Evolutionary conservation across 2,329 filamentous ascomycete genomes (phyloP).

Genomic region (Penicillium sp.): DNA sequence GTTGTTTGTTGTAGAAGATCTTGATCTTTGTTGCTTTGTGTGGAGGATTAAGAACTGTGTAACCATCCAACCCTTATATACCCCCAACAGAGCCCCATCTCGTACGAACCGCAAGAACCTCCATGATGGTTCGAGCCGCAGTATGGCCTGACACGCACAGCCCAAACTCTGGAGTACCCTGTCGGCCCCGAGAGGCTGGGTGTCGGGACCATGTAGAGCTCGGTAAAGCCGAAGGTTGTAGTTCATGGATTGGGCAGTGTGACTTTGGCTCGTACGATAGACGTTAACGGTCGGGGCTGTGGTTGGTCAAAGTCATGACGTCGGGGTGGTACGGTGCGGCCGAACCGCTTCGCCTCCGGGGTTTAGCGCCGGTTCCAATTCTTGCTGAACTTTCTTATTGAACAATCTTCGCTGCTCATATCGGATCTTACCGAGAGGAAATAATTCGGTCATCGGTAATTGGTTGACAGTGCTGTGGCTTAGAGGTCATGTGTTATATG

Average conservation of each 20-base stretch:
- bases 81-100: not conserved
- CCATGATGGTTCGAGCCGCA: not conserved
- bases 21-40: not conserved
- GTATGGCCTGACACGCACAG: constrained; percentile 10
- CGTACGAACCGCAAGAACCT: not conserved
- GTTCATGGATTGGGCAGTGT: not conserved
- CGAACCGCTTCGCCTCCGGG: constrained; percentile 2
- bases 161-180: constrained; percentile 1
- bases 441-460: constrained; percentile 4
- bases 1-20: not conserved
- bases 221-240: not conserved
- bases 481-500: not conserved
- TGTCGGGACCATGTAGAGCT: not conserved
- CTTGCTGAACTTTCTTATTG: not conserved
- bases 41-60: not conserved
- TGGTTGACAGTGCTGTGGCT: not conserved
- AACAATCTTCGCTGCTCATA: not conserved
- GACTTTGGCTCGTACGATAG: constrained; percentile 7
- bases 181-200: not conserved
- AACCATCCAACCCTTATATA: constrained; percentile 7
- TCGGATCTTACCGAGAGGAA: not conserved
- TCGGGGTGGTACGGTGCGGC: constrained; percentile 16
- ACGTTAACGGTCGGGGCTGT: not conserved
- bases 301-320: constrained; percentile 11
- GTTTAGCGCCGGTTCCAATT: not conserved